A percentile compares a stretch with the other conserved stretches of the same genome.
These are phyloP conservation scores for Anaeromyces robustus DNA, from an alignment of 192 early-diverging fungal genomes.

Conservation along the genomic window DNA sequence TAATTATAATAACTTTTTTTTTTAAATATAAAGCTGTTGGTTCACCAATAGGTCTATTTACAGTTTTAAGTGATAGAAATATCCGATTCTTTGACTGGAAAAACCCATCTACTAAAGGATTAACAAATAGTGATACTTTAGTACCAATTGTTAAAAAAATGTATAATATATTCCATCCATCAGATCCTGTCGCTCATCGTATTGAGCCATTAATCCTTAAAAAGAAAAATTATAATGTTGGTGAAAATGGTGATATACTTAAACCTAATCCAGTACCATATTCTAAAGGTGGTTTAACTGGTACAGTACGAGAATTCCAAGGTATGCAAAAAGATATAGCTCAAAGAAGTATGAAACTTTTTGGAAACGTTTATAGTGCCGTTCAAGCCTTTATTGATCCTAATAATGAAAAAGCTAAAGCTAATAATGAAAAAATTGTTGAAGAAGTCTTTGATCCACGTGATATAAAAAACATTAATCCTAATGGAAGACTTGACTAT, in stretches of 20 bases:
- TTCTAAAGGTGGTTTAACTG: slow-evolving; percentile 65
- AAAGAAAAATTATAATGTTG: slow-evolving; percentile 7
- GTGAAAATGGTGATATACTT: slow-evolving; percentile 30
- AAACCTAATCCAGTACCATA: slow-evolving; percentile 64
- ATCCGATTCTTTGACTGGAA: slow-evolving; percentile 28
- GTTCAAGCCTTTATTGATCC: not conserved
- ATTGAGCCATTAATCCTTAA: slow-evolving; percentile 53
- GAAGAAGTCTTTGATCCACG: not conserved
- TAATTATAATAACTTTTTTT: too few relatives aligned
- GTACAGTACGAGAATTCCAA: slow-evolving; percentile 45
- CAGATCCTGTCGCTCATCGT: slow-evolving; percentile 60
- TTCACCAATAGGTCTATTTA: slow-evolving; percentile 67
- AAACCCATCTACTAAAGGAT: slow-evolving; percentile 1
- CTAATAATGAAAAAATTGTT: not conserved
- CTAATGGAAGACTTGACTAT: slow-evolving; percentile 43
- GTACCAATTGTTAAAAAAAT: slow-evolving; percentile 47
- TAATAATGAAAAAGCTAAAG: not conserved
- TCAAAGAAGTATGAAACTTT: slow-evolving; percentile 45
- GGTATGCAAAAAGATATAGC: slow-evolving; percentile 54
- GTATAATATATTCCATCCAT: slow-evolving; percentile 74
- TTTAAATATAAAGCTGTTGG: slow-evolving; percentile 30
- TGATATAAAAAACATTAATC: slow-evolving; percentile 15
- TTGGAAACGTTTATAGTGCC: slow-evolving; percentile 7
- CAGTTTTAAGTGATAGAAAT: slow-evolving; percentile 57
- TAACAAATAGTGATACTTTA: slow-evolving; percentile 12